Evolutionary conservation across 2,329 filamentous ascomycete species (phyloP).

Genomic region (Fusarium bactridioides): DNA sequence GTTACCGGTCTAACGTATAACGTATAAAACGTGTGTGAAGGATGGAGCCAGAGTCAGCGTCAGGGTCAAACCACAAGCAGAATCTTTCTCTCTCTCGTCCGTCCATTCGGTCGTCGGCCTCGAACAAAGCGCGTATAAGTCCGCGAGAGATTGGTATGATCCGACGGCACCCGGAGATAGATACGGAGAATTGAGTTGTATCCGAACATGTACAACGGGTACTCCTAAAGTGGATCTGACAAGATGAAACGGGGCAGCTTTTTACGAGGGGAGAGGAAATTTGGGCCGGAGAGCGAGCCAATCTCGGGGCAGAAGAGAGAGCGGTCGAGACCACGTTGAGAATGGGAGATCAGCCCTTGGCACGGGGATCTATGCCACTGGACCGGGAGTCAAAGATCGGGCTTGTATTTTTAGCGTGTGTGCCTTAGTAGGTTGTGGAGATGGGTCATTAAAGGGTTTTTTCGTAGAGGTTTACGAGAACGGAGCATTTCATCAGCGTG

Average conservation of each 20-base stretch:
- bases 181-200: conserved; percentile 8
- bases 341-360: conserved; percentile 4
- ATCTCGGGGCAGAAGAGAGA: background rate
- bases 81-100: background rate
- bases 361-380: conserved; percentile 15
- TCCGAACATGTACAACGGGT: conserved; percentile 2
- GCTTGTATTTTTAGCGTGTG: conserved; percentile 3
- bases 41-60: background rate
- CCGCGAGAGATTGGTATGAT: background rate
- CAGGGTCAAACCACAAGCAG: background rate
- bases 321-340: conserved; percentile 19
- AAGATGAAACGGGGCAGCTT: background rate
- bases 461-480: background rate
- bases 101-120: conserved; percentile 11
- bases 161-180: conserved; percentile 5
- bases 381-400: conserved; percentile 11
- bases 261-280: background rate
- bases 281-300: background rate
- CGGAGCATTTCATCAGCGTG: background rate
- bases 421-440: background rate
- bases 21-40: background rate
- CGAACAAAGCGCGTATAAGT: background rate
- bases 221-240: background rate
- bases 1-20: conserved; percentile 2
- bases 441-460: background rate